These are phyloP conservation scores for Cytospora chrysosperma DNA, from an alignment of 2,329 filamentous ascomycete species.

Conservation along the genomic window DNA sequence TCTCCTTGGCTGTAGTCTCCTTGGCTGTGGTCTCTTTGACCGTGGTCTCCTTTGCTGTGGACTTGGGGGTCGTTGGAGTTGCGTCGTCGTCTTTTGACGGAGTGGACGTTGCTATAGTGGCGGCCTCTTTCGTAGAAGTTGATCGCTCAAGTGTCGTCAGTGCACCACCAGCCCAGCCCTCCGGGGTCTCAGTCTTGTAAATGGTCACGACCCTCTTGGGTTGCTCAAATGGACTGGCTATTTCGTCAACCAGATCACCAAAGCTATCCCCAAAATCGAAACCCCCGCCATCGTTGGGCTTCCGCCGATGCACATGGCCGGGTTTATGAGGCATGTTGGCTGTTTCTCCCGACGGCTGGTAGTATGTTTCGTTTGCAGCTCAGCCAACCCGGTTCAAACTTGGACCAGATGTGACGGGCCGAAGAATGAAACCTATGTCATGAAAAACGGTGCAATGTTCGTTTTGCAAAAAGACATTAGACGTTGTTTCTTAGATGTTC, in stretches of 20 bases:
- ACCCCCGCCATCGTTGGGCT: not conserved
- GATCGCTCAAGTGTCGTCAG: conserved; percentile 19
- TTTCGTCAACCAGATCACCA: not conserved
- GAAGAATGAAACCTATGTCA: conserved; percentile 6
- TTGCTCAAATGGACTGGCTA: not conserved
- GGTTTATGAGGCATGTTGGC: conserved; percentile 18
- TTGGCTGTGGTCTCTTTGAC: conserved; percentile 21
- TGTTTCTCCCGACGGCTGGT: not conserved
- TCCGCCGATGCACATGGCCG: conserved; percentile 16
- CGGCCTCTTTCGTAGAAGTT: not conserved
- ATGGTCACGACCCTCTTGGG: conserved; percentile 29
- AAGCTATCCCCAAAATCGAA: not conserved
- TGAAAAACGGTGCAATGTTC: not conserved
- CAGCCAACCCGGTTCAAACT: not conserved
- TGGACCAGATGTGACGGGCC: not conserved
- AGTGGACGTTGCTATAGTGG: not conserved
- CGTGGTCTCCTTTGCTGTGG: conserved; percentile 23
- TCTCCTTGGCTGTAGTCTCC: conserved; percentile 24
- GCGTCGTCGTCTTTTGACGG: conserved; percentile 24
- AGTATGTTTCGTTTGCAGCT: not conserved
- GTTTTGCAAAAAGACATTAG: conserved; percentile 9
- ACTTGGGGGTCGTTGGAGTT: conserved; percentile 28
- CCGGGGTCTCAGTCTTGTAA: conserved; percentile 33
- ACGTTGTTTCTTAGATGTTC: not conserved
- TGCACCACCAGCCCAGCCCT: conserved; percentile 18